Conservation (phyloP, 768 basidiomycete genomes). For the Tulasnella sp. region DNA sequence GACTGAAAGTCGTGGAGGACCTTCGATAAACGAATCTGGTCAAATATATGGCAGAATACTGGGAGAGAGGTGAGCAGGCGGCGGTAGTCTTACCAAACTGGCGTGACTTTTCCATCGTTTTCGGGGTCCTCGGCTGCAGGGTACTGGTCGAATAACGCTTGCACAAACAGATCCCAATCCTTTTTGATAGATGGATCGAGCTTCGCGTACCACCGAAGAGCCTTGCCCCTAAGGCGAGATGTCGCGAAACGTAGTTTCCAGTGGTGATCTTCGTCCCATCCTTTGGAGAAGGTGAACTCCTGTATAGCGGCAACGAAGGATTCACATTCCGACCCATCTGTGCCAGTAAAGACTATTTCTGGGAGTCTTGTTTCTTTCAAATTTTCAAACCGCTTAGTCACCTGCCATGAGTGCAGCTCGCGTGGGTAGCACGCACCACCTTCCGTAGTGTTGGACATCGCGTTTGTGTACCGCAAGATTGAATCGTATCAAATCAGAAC, state of each 20-base stretch:
- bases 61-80: not conserved
- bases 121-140: not conserved
- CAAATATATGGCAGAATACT: not conserved
- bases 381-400: not conserved
- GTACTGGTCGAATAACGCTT: not conserved
- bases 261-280: not conserved
- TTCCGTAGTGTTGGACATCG: not conserved
- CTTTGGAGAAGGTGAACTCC: not conserved
- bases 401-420: no score
- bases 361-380: not conserved
- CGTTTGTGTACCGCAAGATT: not conserved
- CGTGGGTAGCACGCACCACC: no score
- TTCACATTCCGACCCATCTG: not conserved
- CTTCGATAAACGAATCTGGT: not conserved
- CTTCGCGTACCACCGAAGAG: not conserved
- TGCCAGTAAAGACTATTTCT: not conserved
- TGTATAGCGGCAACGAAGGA: not conserved
- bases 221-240: not conserved
- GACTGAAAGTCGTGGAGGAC: not conserved
- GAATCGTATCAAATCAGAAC: not conserved
- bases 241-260: not conserved
- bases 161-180: not conserved
- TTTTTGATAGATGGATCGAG: not conserved
- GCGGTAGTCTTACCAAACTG: not conserved
- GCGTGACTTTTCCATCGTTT: not conserved